These are phyloP conservation scores for Onygenales sp. DNA, from an alignment of 2,329 filamentous ascomycete species.

Conservation along the genomic window DNA sequence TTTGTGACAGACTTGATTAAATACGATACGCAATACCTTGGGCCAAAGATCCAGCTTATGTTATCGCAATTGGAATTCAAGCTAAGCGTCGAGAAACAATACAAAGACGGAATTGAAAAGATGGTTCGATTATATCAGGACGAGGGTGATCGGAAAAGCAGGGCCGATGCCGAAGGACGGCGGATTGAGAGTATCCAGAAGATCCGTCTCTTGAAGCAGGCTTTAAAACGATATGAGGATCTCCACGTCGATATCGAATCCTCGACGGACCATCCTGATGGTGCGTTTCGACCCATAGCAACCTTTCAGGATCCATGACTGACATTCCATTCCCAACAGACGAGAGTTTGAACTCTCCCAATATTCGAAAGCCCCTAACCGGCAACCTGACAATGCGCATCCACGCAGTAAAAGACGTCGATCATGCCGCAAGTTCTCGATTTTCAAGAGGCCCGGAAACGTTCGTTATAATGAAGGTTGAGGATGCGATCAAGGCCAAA, in stretches of 20 bases:
- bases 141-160: conserved; percentile 94
- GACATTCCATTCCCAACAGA: conserved; percentile 44
- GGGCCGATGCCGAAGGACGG: conserved; percentile 79
- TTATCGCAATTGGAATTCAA: conserved; percentile 98
- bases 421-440: conserved; percentile 72
- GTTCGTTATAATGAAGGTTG: conserved; percentile 91
- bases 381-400: conserved; percentile 82
- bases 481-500: conserved; percentile 82
- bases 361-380: conserved; percentile 89
- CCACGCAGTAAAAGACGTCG: conserved; percentile 83
- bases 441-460: conserved; percentile 91
- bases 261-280: conserved; percentile 64
- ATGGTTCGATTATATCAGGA: conserved; percentile 97
- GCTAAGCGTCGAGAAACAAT: conserved; percentile 96
- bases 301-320: background rate
- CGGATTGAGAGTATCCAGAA: conserved; percentile 96
- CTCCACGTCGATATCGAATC: conserved; percentile 86
- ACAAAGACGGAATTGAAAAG: conserved; percentile 97
- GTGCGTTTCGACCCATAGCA: conserved; percentile 41
- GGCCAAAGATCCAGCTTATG: conserved; percentile 97
- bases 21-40: conserved; percentile 91
- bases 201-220: conserved; percentile 89
- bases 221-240: conserved; percentile 93
- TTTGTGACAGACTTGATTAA: conserved; percentile 74
- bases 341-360: conserved; percentile 92